Evolutionary conservation across 2,329 filamentous ascomycete species (phyloP).

Genomic region (Septoria petroselini): DNA sequence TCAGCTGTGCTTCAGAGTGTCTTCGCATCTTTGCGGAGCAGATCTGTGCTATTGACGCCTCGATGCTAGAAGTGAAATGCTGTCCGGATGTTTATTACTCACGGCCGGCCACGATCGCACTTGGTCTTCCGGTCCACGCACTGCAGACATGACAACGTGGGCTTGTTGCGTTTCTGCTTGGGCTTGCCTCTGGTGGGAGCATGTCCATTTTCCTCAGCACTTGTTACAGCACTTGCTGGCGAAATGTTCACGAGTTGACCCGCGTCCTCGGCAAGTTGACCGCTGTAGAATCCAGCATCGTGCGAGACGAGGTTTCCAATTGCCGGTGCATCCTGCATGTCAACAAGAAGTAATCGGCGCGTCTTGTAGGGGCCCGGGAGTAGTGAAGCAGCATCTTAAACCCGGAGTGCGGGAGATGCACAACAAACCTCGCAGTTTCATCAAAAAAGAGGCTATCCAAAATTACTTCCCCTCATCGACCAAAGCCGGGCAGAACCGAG

Average conservation of each 20-base stretch:
- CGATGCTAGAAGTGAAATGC: too few relatives aligned
- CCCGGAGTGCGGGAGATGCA: conserved; percentile 6
- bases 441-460: neutral
- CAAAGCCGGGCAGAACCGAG: conserved; percentile 1
- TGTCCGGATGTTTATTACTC: too few relatives aligned
- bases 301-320: neutral
- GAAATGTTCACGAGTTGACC: neutral
- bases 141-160: conserved; percentile 72
- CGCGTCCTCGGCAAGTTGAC: too few relatives aligned
- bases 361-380: conserved; percentile 4
- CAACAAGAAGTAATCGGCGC: conserved; percentile 7
- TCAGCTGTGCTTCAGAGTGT: too few relatives aligned
- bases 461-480: conserved; percentile 2
- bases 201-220: neutral
- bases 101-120: conserved; percentile 71
- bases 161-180: conserved; percentile 81
- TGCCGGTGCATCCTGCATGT: conserved; percentile 4
- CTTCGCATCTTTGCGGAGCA: too few relatives aligned
- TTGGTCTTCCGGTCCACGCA: conserved; percentile 83
- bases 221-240: neutral
- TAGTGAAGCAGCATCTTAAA: conserved; percentile 5
- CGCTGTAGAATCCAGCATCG: neutral
- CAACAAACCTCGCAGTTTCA: neutral
- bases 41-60: too few relatives aligned
- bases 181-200: conserved; percentile 24